Evolutionary conservation across 345 rosid genomes (phyloP).

Genomic region (Eucalyptus marginata): DNA sequence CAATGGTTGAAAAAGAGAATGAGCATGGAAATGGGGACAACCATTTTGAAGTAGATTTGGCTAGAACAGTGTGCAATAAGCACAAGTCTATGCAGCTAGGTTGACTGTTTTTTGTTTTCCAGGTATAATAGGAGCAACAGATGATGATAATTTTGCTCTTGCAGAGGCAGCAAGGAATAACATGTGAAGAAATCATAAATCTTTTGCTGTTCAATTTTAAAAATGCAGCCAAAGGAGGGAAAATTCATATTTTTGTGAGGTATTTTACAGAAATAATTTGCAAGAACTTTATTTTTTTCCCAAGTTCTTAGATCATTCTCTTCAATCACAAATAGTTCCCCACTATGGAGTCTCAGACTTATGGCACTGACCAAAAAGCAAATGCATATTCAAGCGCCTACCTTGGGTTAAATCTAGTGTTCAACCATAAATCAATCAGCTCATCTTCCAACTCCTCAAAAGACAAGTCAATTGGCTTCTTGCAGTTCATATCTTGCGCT

Average conservation of each 20-base stretch:
- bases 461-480: slow-evolving; percentile 23
- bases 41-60: not conserved
- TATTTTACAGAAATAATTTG: not conserved
- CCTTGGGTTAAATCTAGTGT: slow-evolving; percentile 48
- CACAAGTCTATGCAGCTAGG: not conserved
- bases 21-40: not conserved
- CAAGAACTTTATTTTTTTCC: not conserved
- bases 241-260: not conserved
- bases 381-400: slow-evolving; percentile 26
- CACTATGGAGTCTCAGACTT: not conserved
- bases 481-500: not conserved
- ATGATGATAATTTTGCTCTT: not conserved
- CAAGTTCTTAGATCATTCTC: not conserved
- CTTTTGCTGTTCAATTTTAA: not conserved
- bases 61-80: not conserved
- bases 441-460: slow-evolving; percentile 41
- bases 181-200: not conserved
- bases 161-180: not conserved
- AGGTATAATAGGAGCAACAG: not conserved
- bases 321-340: not conserved
- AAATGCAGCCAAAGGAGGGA: not conserved
- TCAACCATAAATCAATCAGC: slow-evolving; percentile 42
- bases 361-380: not conserved
- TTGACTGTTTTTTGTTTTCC: not conserved
- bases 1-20: not conserved